A percentile compares a stretch with the other conserved stretches of the same genome.
phyloP scores from a whole-genome alignment of 1,284 basidiomycete genomes.

The Trichosporon faecale region DNA sequence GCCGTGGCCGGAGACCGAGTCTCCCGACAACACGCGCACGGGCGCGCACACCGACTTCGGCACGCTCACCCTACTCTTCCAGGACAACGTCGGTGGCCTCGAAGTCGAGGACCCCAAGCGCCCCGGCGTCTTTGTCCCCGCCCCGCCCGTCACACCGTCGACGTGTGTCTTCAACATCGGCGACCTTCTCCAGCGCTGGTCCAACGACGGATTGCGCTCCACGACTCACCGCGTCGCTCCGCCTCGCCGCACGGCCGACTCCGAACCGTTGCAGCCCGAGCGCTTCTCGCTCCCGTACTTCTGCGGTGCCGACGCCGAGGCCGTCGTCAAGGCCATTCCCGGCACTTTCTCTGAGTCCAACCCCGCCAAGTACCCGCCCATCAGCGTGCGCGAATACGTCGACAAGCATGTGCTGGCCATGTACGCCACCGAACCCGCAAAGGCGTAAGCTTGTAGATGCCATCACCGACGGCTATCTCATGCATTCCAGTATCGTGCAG shows the following conservation, averaged over 20 bases:
- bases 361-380: conserved; percentile 55
- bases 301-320: conserved; percentile 53
- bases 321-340: conserved; percentile 57
- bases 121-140: conserved; percentile 57
- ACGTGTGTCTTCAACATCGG: conserved; percentile 63
- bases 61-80: conserved; percentile 60
- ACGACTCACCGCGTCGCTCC: conserved; percentile 62
- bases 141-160: conserved; percentile 55
- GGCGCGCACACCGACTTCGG: conserved; percentile 58
- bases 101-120: conserved; percentile 60
- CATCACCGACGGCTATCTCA: too few species aligned
- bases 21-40: conserved; percentile 56
- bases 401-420: conserved; percentile 38
- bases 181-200: conserved; percentile 63
- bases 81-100: conserved; percentile 61
- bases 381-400: conserved; percentile 54
- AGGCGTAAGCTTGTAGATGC: not conserved
- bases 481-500: too few species aligned
- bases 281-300: conserved; percentile 63
- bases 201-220: conserved; percentile 61
- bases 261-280: conserved; percentile 54
- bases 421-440: conserved; percentile 16
- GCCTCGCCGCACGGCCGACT: conserved; percentile 44
- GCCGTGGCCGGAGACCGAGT: conserved; percentile 45
- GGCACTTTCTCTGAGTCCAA: conserved; percentile 56